Base-by-base conservation (phyloP, 441 rosid species). In the Adansonia rubrostipa region DNA sequence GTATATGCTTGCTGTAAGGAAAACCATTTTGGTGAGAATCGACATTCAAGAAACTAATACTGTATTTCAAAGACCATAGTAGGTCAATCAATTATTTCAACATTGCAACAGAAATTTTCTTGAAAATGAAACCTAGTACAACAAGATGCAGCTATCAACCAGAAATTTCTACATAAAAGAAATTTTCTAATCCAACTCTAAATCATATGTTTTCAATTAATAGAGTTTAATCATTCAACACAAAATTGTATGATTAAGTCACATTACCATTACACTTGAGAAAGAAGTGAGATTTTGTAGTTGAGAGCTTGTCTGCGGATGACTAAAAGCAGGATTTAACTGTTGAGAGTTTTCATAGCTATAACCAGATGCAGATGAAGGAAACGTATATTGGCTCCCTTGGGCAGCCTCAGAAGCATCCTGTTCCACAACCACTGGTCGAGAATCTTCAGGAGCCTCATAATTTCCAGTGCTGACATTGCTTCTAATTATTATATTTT, bases 221-320 rank as follows among this genome's bases (percentile, higher is more conserved):
- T 51, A 9, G n/a, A 28, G 5, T 53, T 53, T 17, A 17, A 1
- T 28, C 33, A 67, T 24, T 33, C 14, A 63, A 63, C 28, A 62
- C 17, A 63, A 28, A 68, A 45, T 45, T 1, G 9, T 15, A 54
- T 62, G 48, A 24, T 77, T 53, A 66, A 40, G 33, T 24, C 73
- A 51, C 62, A 77, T 82, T 90, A 96, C 98, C 99, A 91, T 90
- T 78, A 92, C 92, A 83, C 83, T 91, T 63, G 98, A 86, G 83
- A 96, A 91, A 36, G 89, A 86, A 75, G 87, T 84, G 71, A 89
- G 90, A 85, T 90, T 92, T 83, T 89, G 97, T 86, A 88, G 82
- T 84, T 92, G 97, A 56, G 92, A 81, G 87, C 88, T 90, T 81
- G 90, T 75, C 77, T 94, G 95, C 22, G 82, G 72, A 24, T 87